phyloP scores from a whole-genome alignment of 768 basidiomycete genomes.

The Pisolithus sp. region DNA sequence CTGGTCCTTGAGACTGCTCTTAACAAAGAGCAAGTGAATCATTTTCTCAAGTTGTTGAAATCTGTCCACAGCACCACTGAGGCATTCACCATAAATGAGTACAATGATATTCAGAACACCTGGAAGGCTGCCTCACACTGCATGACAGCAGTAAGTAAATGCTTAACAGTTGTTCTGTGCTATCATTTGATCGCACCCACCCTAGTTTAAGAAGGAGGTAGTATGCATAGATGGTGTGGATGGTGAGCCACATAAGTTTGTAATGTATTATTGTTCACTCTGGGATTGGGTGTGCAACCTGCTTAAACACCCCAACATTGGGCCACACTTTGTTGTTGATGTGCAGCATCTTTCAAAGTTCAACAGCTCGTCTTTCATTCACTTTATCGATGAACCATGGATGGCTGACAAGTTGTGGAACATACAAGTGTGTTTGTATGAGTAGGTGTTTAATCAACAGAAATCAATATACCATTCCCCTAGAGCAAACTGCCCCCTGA shows the following conservation, averaged over 20 bases:
- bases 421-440: conserved; percentile 25
- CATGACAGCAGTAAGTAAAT: conserved; percentile 5
- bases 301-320: conserved; percentile 20
- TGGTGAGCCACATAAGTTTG: conserved; percentile 8
- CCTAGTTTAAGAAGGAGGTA: conserved; percentile 11
- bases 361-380: conserved; percentile 19
- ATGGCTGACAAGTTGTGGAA: conserved; percentile 33
- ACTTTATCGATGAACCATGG: conserved; percentile 33
- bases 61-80: neutral
- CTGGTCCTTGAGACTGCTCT: conserved; percentile 17
- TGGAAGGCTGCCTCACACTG: conserved; percentile 15
- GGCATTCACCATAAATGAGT: conserved; percentile 13
- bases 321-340: conserved; percentile 26
- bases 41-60: conserved; percentile 15
- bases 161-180: neutral
- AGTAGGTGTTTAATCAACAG: no score
- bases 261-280: conserved; percentile 16
- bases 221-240: conserved; percentile 14
- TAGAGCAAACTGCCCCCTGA: neutral
- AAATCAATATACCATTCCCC: neutral
- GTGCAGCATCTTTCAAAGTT: conserved; percentile 23
- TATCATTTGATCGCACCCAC: neutral
- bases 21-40: conserved; percentile 11
- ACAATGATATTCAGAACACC: conserved; percentile 11
- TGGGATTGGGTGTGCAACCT: conserved; percentile 27